Base-by-base conservation (phyloP, 192 early-diverging fungal genomes). In the Coemansia sp. region DNA sequence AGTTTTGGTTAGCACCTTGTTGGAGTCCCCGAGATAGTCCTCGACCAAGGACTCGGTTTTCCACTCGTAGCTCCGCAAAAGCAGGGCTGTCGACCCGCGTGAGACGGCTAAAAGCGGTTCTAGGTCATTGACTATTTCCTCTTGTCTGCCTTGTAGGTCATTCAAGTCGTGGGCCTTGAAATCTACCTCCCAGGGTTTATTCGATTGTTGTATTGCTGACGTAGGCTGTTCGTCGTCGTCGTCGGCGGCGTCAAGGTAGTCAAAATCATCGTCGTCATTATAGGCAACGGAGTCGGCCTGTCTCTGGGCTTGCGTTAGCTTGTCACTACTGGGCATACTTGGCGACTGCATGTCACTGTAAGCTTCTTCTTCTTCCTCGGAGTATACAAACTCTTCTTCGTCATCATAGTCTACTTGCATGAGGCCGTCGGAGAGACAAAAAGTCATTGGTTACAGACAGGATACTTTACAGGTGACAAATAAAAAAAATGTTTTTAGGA, bases 11-110 rank as follows among this genome's bases (percentile, higher is more conserved):
- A 85, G 52, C 22, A 75, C 77, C 42, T 72, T 63, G 20, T 74
- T 72, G 7, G 68, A 61, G 49, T 85, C 78, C 8, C 54, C 36
- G 54, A 85, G 42, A 40, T 74, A 77, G 73, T 67, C 69, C 51
- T 85, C 82, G 52, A 85, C 70, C 36, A 85, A 75, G 22, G 68
- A 47, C 63, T 85, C 82, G 42, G 80, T 75, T 51, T 77, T 80
- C 82, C 82, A 85, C 15, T 64, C 51, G 34, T 74, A 77, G 57
- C 69, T 65, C 65, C 79, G 78, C 49, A 85, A 57, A 43, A 85
- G 68, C 43, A 85, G 49, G 12, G 68, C 71, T 15, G 78, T 80
- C 0, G 75, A 64, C 27, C 77, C 78, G 38, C 49, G 64, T 12
- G 78, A 65, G 13, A 80, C 66, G 0, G 78, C 70, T 44, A 85